Base-by-base conservation (phyloP, 139 green algal species). In the Asterochloris erici region DNA sequence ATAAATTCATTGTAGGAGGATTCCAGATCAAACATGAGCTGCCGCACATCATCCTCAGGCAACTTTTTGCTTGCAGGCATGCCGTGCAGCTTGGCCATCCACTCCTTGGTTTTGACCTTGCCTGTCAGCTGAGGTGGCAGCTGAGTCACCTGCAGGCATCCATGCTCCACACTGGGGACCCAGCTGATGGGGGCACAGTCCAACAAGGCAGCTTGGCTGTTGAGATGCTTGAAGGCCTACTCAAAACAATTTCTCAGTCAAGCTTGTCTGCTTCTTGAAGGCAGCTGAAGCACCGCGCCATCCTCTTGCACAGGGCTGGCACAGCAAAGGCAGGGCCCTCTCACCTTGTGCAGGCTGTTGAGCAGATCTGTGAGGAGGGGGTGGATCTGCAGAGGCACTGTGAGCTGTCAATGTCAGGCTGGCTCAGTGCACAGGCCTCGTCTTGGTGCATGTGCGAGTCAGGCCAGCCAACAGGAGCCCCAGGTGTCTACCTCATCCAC, bases 21-120 rank as follows among this genome's bases (percentile, higher is more conserved):
- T 75, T 98, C 95, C 12, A 98, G 86, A 78, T 98, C 95, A 78
- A 96, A 98, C 68, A 96, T 83, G 61, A 98, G 82, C 88, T 98
- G 96, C 73, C 96, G 83, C 61, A 91, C 89, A 28, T 99, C 94
- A 0, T 91, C 89, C 66, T 96, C 93, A 0, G 78, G 82, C 38
- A 99, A 87, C 85, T 98, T 92, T 15, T 98, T 92, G 21, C 75
- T 91, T 0, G 96, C 96, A 11, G 91, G 85, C 89, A 97, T 93
- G 16, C 83, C 83, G 80, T 98, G 95, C 62, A 99, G 84, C 78
- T 89, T 91, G 60, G 63, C 86, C 38, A 93, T 78, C 94, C 94
- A 97, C 19, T 69, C 79, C 78, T 90, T 90, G 14, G 91, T 82
- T 75, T 94, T 96, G 28, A 88, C 86, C 66, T 95, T 94, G 14